Evolutionary conservation across 768 basidiomycete species (phyloP).

Genomic region (Boletus huronensis): DNA sequence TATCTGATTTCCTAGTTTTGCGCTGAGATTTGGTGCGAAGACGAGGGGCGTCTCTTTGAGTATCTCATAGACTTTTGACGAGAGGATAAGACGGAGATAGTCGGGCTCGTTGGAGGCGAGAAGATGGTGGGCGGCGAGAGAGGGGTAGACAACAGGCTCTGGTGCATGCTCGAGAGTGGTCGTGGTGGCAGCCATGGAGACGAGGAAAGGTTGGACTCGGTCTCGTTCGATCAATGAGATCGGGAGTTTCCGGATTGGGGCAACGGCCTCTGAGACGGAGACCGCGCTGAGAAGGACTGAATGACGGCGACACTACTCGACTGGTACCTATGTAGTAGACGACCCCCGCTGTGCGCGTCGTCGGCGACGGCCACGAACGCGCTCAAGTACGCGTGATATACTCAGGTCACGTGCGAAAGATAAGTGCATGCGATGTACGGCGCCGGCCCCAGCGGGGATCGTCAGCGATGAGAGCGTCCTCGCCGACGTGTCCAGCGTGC

Average conservation of each 20-base stretch:
- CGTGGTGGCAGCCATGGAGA: slow-evolving; percentile 29
- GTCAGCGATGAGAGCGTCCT: slow-evolving; percentile 1
- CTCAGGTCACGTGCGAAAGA: slow-evolving; percentile 27
- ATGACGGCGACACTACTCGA: not conserved
- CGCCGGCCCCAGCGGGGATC: slow-evolving; percentile 11
- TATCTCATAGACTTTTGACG: slow-evolving; percentile 88
- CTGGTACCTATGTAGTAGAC: not conserved
- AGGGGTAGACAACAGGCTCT: slow-evolving; percentile 60
- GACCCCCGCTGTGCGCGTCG: not conserved
- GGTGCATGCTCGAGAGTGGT: slow-evolving; percentile 68
- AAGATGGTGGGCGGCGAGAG: slow-evolving; percentile 62
- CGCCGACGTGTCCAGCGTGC: slow-evolving; percentile 5
- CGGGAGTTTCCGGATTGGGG: slow-evolving; percentile 20
- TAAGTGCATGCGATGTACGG: slow-evolving; percentile 17
- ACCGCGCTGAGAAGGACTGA: not conserved
- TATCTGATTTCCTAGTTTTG: slow-evolving; percentile 87
- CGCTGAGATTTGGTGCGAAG: slow-evolving; percentile 79
- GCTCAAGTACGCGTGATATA: slow-evolving; percentile 7
- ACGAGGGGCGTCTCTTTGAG: slow-evolving; percentile 89
- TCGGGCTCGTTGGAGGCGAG: slow-evolving; percentile 71
- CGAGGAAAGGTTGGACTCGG: slow-evolving; percentile 2
- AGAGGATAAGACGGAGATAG: slow-evolving; percentile 84
- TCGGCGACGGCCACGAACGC: slow-evolving; percentile 1
- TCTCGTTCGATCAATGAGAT: not conserved
- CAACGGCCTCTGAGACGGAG: not conserved